Conservation (phyloP, 768 basidiomycete species). For the Macrocybe gigantea region DNA sequence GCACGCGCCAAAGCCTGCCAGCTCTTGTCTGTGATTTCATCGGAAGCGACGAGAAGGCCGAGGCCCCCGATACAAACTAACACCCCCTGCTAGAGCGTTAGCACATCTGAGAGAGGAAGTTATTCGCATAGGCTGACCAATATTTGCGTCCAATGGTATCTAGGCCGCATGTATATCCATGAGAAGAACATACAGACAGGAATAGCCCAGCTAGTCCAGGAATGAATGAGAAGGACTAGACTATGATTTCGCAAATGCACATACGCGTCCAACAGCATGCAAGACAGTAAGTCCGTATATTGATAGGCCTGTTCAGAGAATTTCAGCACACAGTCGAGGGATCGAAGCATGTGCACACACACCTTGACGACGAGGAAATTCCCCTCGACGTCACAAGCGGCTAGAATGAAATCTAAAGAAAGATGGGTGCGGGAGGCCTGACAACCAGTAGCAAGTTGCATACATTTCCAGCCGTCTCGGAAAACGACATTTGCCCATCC, state of each 20-base stretch:
- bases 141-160: conserved; percentile 80
- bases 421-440: neutral
- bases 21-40: conserved; percentile 72
- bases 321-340: neutral
- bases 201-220: conserved; percentile 67
- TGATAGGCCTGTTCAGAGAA: conserved; percentile 54
- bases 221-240: neutral
- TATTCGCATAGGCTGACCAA: conserved; percentile 39
- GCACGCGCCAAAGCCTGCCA: conserved; percentile 59
- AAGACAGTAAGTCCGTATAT: conserved; percentile 82
- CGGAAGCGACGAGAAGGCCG: conserved; percentile 74
- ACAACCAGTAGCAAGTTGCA: conserved; percentile 13
- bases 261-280: conserved; percentile 88
- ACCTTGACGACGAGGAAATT: conserved; percentile 84
- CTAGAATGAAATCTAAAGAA: conserved; percentile 64
- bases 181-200: conserved; percentile 81
- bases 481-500: conserved; percentile 75
- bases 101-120: neutral
- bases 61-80: conserved; percentile 70
- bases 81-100: conserved; percentile 45
- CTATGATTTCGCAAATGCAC: conserved; percentile 16
- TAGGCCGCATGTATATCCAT: conserved; percentile 76
- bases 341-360: conserved; percentile 1
- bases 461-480: conserved; percentile 86
- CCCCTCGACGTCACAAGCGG: conserved; percentile 79